A percentile compares a stretch with the other conserved stretches of the same genome.
Conservation (phyloP, 148 eudicot species). For the Arbutus unedo region DNA sequence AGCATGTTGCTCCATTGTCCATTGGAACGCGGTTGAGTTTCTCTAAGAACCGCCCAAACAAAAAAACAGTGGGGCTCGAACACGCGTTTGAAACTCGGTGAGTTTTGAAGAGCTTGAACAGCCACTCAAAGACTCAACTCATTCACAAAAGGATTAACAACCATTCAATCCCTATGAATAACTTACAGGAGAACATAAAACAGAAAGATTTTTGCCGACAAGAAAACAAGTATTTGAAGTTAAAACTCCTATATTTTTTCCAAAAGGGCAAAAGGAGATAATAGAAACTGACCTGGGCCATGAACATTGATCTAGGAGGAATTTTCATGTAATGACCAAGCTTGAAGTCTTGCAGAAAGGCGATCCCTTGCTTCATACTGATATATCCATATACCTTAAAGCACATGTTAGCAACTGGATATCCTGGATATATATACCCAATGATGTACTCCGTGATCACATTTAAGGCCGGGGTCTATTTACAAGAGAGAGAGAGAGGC, state of each 20-base stretch:
- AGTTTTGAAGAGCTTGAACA: neutral
- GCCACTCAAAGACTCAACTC: neutral
- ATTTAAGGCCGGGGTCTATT: constrained; percentile 48
- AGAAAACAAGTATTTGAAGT: neutral
- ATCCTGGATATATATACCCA: constrained; percentile 57
- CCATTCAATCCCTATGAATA: neutral
- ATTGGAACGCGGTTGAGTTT: neutral
- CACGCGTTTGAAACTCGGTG: neutral
- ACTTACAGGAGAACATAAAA: neutral
- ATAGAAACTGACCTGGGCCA: constrained; percentile 44
- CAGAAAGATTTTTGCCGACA: neutral
- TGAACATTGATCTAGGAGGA: constrained; percentile 60
- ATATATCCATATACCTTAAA: constrained; percentile 55
- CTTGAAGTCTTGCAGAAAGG: constrained; percentile 55
- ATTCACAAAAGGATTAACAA: neutral
- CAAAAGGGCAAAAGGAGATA: neutral
- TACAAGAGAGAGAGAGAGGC: neutral
- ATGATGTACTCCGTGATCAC: constrained; percentile 60
- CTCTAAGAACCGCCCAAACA: too few species aligned
- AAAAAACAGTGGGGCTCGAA: neutral
- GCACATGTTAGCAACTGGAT: constrained; percentile 61
- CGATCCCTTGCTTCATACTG: constrained; percentile 50
- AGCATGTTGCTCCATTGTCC: neutral
- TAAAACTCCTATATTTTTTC: neutral
- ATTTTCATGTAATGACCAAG: constrained; percentile 70